Percentiles rank a stretch among this genome's conserved stretches.
Evolutionary conservation across 2,329 filamentous ascomycete species (phyloP).

Genomic region (Ascochyta koolunga): DNA sequence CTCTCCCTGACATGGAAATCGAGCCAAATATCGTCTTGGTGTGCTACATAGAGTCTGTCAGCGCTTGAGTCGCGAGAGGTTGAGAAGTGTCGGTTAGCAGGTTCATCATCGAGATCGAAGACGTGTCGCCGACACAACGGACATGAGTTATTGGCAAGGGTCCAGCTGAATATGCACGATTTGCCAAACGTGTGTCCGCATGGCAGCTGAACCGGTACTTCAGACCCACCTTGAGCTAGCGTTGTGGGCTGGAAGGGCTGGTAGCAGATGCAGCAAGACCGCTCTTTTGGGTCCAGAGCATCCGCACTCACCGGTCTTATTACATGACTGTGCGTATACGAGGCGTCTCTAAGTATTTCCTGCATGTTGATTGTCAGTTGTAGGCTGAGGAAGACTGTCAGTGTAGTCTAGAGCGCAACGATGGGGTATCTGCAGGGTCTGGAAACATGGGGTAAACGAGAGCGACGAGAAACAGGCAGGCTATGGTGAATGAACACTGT

Average conservation of each 20-base stretch:
- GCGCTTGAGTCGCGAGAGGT: neutral
- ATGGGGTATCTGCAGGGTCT: neutral
- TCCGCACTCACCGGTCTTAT: slow-evolving; percentile 8
- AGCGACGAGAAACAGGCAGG: slow-evolving; percentile 2
- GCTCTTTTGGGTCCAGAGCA: slow-evolving; percentile 1
- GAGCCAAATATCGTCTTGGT: slow-evolving; percentile 6
- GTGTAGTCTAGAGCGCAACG: slow-evolving; percentile 5
- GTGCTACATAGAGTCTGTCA: neutral
- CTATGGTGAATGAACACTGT: slow-evolving; percentile 4
- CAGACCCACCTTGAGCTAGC: slow-evolving; percentile 2
- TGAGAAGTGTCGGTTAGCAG: neutral
- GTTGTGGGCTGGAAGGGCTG: slow-evolving; percentile 10
- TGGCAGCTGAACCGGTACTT: slow-evolving; percentile 17
- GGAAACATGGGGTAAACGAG: slow-evolving; percentile 1
- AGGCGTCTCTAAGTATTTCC: neutral
- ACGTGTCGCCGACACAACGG: slow-evolving; percentile 20
- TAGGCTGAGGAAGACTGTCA: neutral
- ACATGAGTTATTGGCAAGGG: slow-evolving; percentile 15
- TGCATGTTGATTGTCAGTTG: slow-evolving; percentile 1
- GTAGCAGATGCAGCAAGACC: slow-evolving; percentile 22
- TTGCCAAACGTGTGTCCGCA: slow-evolving; percentile 26
- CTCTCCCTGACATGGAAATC: neutral
- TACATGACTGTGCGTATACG: neutral
- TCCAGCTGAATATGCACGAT: slow-evolving; percentile 21
- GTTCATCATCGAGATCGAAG: neutral